Base-by-base conservation (phyloP, 257 asterid species). In the Ballota nigra region DNA sequence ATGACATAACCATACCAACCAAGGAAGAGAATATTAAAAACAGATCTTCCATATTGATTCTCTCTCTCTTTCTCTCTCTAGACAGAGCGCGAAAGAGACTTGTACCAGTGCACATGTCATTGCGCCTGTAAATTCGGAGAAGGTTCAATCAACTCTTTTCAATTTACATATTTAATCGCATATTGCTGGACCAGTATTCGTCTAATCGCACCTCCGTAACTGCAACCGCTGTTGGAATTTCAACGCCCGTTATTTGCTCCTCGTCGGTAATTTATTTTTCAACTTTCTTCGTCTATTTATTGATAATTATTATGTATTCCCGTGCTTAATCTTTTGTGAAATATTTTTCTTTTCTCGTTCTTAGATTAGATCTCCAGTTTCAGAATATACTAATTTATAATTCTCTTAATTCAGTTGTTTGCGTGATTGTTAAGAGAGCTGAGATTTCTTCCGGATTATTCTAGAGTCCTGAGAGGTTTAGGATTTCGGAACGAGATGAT, bases 401-500 rank as follows among this genome's bases (percentile, higher is more conserved):
- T 38, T 45, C 24, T 66, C 52, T 36, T 2, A 5, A 49, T 53
- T 59, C 72, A 40, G 68, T 9, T 33, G 34, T 19, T 61, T 33
- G 16, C 15, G 52, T 43, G 63, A 22, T 24, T 57, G 26, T 57
- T 65, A 47, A 6, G 69, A n/a, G 59, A 5, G 4, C 18, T 31
- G 61, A n/a, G 53, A 18, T 38, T 56, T 18, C 18, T 23, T 9
- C 8, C 4, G 19, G 34, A 40, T 16, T 23, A 55, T 71, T 66
- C 10, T 10, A 13, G 40, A 63, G n/a, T 23, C 22, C 18, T 38
- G 47, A 18, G 16, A 76, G 45, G 67, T 29, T 58, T 56, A 49
- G 59, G 73, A 5, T 16, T 70, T 52, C 19, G 13, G 40, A 9
- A 6, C 41, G 76, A 38, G 65, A 43, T 49, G 73, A 83, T 85